Evolutionary conservation across 2,329 filamentous ascomycete genomes (phyloP).

Genomic region (Colletotrichum abscissum): DNA sequence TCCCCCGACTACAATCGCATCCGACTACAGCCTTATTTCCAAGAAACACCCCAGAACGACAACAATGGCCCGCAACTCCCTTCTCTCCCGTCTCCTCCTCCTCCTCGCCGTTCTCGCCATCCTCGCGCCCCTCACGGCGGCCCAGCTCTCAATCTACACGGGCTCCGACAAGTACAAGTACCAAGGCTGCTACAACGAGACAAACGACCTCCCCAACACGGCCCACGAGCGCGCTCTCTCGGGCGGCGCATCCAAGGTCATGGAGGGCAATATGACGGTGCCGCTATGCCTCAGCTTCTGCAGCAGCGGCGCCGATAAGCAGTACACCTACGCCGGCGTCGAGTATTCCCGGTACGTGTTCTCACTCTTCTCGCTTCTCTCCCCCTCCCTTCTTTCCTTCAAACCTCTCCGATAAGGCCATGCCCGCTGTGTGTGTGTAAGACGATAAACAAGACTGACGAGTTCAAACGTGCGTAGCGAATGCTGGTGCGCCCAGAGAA

Average conservation of each 20-base stretch:
- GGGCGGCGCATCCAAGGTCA: conserved; percentile 52
- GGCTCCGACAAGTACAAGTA: conserved; percentile 57
- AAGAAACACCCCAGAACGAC: neutral
- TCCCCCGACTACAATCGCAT: neutral
- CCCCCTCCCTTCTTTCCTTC: neutral
- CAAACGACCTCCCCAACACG: conserved; percentile 55
- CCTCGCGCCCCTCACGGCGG: conserved; percentile 33
- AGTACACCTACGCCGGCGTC: conserved; percentile 63
- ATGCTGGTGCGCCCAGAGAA: conserved; percentile 67
- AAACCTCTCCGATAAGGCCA: no score
- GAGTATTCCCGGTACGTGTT: conserved; percentile 60
- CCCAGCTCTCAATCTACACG: conserved; percentile 47
- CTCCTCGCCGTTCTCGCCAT: conserved; percentile 34
- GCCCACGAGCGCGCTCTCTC: conserved; percentile 56
- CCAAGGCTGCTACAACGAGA: conserved; percentile 70
- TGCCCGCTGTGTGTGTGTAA: neutral
- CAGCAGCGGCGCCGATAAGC: conserved; percentile 45
- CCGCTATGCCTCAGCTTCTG: conserved; percentile 64
- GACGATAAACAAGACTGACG: neutral
- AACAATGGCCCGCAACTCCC: conserved; percentile 17
- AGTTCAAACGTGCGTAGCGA: conserved; percentile 51
- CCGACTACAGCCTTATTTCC: neutral
- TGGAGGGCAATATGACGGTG: conserved; percentile 61
- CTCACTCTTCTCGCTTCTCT: neutral
- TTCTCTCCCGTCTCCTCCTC: conserved; percentile 13